Conservation (phyloP, 208 protist species). For the Acanthamoeba quina region DNA sequence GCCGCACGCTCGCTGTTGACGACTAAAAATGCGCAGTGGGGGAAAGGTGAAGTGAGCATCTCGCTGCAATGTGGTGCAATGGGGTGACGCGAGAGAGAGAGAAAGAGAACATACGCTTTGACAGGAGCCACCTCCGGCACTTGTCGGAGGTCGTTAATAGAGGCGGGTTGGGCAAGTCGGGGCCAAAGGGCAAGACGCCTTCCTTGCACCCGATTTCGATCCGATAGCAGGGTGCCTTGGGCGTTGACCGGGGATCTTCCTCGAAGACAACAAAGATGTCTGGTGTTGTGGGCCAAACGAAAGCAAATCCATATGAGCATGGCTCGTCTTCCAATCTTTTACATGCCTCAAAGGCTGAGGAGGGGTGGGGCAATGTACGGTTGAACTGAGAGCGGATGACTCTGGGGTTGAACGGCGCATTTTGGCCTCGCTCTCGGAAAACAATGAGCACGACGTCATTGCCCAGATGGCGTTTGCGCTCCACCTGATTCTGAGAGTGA, state of each 20-base stretch:
- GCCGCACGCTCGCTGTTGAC: conserved; percentile 67
- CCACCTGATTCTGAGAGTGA: conserved; percentile 70
- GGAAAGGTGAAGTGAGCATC: background rate
- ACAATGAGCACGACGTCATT: conserved; percentile 86
- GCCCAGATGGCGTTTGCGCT: conserved; percentile 84
- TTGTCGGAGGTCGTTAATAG: background rate
- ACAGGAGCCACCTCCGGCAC: conserved; percentile 60
- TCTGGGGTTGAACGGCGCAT: conserved; percentile 77
- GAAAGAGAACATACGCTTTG: conserved; percentile 18
- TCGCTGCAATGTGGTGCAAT: background rate
- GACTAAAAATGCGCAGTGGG: background rate
- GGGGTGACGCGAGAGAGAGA: too few relatives aligned
- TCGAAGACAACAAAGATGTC: conserved; percentile 61
- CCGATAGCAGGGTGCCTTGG: conserved; percentile 3
- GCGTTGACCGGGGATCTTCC: conserved; percentile 31
- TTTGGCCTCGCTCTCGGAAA: conserved; percentile 78
- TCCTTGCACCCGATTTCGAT: conserved; percentile 68
- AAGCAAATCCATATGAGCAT: too few relatives aligned
- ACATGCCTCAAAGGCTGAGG: background rate
- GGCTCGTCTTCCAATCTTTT: too few relatives aligned
- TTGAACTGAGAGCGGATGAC: conserved; percentile 84
- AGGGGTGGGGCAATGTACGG: conserved; percentile 65
- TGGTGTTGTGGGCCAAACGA: background rate
- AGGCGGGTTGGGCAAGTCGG: conserved; percentile 50
- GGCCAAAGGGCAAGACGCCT: conserved; percentile 56